Evolutionary conservation across 306 rosid genomes (phyloP).

Genomic region (Castanopsis chinensis): DNA sequence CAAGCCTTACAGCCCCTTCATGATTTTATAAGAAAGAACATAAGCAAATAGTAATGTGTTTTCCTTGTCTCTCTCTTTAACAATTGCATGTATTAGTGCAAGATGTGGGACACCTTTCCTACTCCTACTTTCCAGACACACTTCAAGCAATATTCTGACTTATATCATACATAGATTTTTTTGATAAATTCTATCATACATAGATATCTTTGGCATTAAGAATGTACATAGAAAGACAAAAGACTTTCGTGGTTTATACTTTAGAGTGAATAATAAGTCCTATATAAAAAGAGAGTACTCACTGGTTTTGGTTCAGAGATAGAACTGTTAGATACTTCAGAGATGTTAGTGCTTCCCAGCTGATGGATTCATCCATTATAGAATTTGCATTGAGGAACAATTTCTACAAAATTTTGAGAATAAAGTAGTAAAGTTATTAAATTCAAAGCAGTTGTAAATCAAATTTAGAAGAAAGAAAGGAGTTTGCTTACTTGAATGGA

Average conservation of each 20-base stretch:
- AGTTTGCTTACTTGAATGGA: slow-evolving; percentile 50
- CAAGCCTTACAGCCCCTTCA: too few species aligned
- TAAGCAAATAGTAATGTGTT: neutral
- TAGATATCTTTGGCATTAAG: neutral
- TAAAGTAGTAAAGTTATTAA: neutral
- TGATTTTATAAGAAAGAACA: neutral
- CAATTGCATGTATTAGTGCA: neutral
- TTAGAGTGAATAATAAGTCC: neutral
- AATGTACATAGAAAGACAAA: neutral
- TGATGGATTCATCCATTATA: slow-evolving; percentile 49
- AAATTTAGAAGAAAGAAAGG: slow-evolving; percentile 18
- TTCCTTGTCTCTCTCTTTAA: neutral
- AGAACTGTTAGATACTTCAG: slow-evolving; percentile 60
- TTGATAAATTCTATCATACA: neutral
- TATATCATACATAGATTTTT: neutral
- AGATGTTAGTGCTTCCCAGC: slow-evolving; percentile 67
- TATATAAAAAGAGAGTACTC: slow-evolving; percentile 34
- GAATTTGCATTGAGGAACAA: slow-evolving; percentile 54
- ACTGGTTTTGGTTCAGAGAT: slow-evolving; percentile 75
- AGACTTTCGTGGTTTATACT: neutral
- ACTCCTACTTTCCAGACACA: neutral
- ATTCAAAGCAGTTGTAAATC: neutral
- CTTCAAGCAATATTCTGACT: neutral
- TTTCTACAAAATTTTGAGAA: slow-evolving; percentile 53
- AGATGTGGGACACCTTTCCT: neutral